Base-by-base conservation (phyloP, 179 eudicot species). In the Patellifolia procumbens region DNA sequence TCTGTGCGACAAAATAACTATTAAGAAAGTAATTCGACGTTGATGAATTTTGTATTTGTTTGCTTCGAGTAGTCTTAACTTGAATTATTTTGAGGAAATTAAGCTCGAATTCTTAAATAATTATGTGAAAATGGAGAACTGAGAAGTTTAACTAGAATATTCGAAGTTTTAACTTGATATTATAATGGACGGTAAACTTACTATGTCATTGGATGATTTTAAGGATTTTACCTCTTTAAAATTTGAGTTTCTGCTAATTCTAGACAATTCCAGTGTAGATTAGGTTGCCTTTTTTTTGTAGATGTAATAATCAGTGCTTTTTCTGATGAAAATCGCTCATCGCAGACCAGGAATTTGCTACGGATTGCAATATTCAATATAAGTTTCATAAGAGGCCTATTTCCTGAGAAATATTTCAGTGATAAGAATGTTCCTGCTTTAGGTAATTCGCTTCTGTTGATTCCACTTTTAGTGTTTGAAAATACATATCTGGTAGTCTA, bases 281-380 rank as follows among this genome's bases (percentile, higher is more conserved):
- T 46, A 28, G 24, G 19, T 29, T 45, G 39, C 13, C 24, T 39
- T n/a, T n/a, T n/a, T n/a, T 73, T 0, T 58, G 66, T 49, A 73
- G 16, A n/a, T 39, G 26, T 24, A 19, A n/a, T n/a, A n/a, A 56
- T 73, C 15, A 73, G 15, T 19, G 24, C 17, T 29, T 45, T 12
- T 48, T 8, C 32, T 48, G 43, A 63, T 60, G 22, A 49, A 68
- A 42, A 43, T 22, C 49, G 34, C 46, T 65, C 11, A 67, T 73
- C 16, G 63, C 90, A 95, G 97, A 93, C 97, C 6, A 87, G 97
- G 84, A 93, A 92, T 79, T 86, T 93, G 78, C 82, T 92, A 51
- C 89, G 97, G 28, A 93, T 95, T 74, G 97, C 99, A 51, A 93
- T 95, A 59, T 93, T 88, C 82, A 95, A 95, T 75, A 95, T 95